Conservation (phyloP, 2,329 filamentous ascomycete species). For the Pseudomassariella vexata region DNA sequence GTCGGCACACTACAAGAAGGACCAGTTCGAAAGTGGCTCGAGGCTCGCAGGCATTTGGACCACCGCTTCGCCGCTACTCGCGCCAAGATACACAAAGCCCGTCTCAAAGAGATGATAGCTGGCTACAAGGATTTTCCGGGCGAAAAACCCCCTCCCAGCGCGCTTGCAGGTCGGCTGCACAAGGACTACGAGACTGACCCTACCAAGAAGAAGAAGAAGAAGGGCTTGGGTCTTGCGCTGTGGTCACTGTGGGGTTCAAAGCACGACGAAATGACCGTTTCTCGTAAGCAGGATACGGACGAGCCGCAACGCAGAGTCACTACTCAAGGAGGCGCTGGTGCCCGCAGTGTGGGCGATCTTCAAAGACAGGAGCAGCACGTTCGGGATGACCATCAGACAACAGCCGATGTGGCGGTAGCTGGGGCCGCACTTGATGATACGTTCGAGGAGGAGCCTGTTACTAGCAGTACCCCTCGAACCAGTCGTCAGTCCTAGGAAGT, state of each 20-base stretch:
- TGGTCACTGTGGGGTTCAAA: slow-evolving; percentile 88
- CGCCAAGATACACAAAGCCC: slow-evolving; percentile 65
- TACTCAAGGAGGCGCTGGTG: slow-evolving; percentile 39
- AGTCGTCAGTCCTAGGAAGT: too few species aligned
- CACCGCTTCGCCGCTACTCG: slow-evolving; percentile 63
- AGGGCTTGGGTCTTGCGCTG: slow-evolving; percentile 64
- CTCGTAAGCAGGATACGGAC: slow-evolving; percentile 48
- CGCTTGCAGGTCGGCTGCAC: slow-evolving; percentile 66
- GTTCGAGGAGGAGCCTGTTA: slow-evolving; percentile 9
- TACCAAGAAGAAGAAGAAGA: slow-evolving; percentile 51
- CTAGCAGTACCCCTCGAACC: slow-evolving; percentile 9
- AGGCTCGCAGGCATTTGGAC: slow-evolving; percentile 68
- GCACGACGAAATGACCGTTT: slow-evolving; percentile 73
- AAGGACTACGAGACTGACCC: slow-evolving; percentile 36
- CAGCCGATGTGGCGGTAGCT: slow-evolving; percentile 14
- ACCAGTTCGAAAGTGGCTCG: slow-evolving; percentile 79
- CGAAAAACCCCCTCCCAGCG: slow-evolving; percentile 77
- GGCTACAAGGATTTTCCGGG: slow-evolving; percentile 68
- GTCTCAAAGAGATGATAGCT: slow-evolving; percentile 64
- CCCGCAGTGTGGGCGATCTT: slow-evolving; percentile 34
- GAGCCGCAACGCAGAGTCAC: slow-evolving; percentile 27
- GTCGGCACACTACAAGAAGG: slow-evolving; percentile 76
- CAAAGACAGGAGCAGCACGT: slow-evolving; percentile 28
- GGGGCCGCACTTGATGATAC: slow-evolving; percentile 16
- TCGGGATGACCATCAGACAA: slow-evolving; percentile 44